Evolutionary conservation across 345 rosid species (phyloP).

Genomic region (Pistacia vera): DNA sequence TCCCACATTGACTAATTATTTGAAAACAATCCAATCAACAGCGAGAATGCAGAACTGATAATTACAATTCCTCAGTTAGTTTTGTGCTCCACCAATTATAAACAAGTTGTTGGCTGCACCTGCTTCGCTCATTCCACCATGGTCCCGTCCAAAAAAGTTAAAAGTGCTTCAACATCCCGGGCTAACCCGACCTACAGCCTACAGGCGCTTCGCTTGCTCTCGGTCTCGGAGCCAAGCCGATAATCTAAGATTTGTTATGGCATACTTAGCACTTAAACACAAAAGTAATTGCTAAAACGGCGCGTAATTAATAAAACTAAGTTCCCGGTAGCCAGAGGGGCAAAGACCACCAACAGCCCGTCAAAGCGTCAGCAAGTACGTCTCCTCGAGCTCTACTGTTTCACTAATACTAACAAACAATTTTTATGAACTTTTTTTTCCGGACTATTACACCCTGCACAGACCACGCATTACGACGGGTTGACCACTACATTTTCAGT

Average conservation of each 20-base stretch:
- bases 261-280: background rate
- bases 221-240: slow-evolving; percentile 7
- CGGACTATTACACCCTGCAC: slow-evolving; percentile 8
- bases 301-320: background rate
- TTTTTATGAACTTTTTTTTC: background rate
- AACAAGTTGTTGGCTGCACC: background rate
- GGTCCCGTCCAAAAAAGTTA: background rate
- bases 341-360: background rate
- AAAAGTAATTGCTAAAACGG: background rate
- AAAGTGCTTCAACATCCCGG: background rate
- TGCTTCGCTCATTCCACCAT: background rate
- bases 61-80: background rate
- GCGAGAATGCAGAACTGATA: background rate
- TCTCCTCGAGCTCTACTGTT: slow-evolving; percentile 19
- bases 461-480: background rate
- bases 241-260: background rate
- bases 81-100: background rate
- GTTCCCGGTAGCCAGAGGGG: background rate
- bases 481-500: background rate
- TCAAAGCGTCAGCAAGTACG: background rate
- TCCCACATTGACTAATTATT: background rate
- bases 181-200: background rate
- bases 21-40: background rate
- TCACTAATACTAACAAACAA: background rate
- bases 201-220: background rate